Evolutionary conservation across 192 early-diverging fungal genomes (phyloP).

Genomic region (Phlyctochytrium arcticum): DNA sequence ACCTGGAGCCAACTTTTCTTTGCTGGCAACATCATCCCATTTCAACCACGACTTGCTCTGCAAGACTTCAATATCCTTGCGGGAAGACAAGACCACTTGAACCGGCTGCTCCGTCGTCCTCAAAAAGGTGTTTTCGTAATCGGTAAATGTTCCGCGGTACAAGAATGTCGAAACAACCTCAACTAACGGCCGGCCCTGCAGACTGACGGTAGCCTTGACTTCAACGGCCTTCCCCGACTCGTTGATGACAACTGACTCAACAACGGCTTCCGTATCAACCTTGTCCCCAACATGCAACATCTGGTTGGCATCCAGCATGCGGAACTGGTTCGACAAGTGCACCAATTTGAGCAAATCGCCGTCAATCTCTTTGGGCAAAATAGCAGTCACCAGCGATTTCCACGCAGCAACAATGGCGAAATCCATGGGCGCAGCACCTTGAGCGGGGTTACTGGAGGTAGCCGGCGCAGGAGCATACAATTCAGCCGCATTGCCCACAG

Average conservation of each 20-base stretch:
- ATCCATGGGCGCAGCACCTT: conserved; percentile 73
- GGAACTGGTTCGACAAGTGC: conserved; percentile 92
- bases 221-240: conserved; percentile 90
- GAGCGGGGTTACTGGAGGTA: neutral
- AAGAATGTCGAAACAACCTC: conserved; percentile 89
- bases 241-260: conserved; percentile 82
- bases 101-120: conserved; percentile 78
- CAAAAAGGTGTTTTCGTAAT: conserved; percentile 86
- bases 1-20: conserved; percentile 59
- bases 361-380: conserved; percentile 89
- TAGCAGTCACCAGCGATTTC: conserved; percentile 86
- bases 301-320: conserved; percentile 69
- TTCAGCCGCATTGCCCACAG: conserved; percentile 69
- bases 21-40: conserved; percentile 62
- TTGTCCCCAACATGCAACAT: conserved; percentile 75
- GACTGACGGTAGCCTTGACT: conserved; percentile 49
- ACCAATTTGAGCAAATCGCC: conserved; percentile 89
- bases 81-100: conserved; percentile 60
- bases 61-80: conserved; percentile 88
- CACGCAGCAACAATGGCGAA: conserved; percentile 92
- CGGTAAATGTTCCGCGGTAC: conserved; percentile 84
- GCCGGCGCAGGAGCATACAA: too few relatives aligned
- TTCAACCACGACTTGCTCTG: conserved; percentile 86
- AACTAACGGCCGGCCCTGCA: conserved; percentile 65
- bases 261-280: conserved; percentile 76